Evolutionary conservation across 75 land plant species (phyloP).

Genomic region (Larix kaempferi): DNA sequence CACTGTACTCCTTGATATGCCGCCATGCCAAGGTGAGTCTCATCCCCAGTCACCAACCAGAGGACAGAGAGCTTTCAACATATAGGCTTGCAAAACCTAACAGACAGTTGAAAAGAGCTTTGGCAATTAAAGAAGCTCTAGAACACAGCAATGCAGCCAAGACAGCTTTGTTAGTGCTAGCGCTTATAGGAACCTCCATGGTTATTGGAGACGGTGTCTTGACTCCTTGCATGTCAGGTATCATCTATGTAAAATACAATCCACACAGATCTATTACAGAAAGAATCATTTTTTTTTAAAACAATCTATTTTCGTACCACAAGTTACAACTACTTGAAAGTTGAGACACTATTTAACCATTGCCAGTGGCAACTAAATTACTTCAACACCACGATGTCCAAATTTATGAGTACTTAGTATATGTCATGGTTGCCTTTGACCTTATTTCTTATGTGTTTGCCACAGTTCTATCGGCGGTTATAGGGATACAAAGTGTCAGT

Average conservation of each 20-base stretch:
- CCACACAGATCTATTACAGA: too few species aligned
- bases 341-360: neutral
- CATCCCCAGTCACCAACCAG: slow-evolving; percentile 40
- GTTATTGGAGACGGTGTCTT: slow-evolving; percentile 74
- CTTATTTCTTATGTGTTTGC: neutral
- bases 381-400: too few species aligned
- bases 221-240: slow-evolving; percentile 77
- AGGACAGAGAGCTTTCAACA: slow-evolving; percentile 38
- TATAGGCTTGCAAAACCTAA: slow-evolving; percentile 31
- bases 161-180: slow-evolving; percentile 27
- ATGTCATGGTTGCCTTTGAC: too few species aligned
- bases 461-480: slow-evolving; percentile 74
- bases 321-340: too few species aligned
- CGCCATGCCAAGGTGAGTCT: slow-evolving; percentile 50
- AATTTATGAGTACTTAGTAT: too few species aligned
- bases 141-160: slow-evolving; percentile 38
- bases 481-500: too few species aligned
- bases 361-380: too few species aligned
- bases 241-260: neutral
- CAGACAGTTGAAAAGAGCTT: slow-evolving; percentile 14
- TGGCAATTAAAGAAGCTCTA: slow-evolving; percentile 18
- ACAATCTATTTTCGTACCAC: too few species aligned
- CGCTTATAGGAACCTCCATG: slow-evolving; percentile 68
- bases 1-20: slow-evolving; percentile 61
- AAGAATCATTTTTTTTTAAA: too few species aligned